phyloP scores from a whole-genome alignment of 805 yeast genomes.

The Metschnikowia lochheadii region DNA sequence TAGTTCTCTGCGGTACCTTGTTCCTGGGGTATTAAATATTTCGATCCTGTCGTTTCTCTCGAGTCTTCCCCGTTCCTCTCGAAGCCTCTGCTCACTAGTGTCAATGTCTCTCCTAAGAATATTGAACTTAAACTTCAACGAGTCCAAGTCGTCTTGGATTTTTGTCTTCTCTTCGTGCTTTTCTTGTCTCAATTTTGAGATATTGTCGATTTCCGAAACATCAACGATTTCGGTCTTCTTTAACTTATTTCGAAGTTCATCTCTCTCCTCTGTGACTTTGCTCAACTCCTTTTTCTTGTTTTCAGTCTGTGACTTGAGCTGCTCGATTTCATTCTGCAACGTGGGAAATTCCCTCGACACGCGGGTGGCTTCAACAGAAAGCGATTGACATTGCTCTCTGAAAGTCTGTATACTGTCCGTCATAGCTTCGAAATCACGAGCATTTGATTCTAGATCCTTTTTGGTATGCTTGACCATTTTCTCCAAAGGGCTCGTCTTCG shows the following conservation, averaged over 20 bases:
- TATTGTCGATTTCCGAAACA: conserved; percentile 1
- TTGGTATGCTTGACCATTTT: conserved; percentile 3
- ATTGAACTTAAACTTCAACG: conserved; percentile 6
- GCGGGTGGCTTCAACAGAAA: neutral
- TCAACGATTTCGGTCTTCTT: conserved; percentile 9
- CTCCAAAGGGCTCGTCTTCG: conserved; percentile 23
- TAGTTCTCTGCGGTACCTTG: conserved; percentile 30
- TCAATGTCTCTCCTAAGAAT: conserved; percentile 9
- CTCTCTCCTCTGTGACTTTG: conserved; percentile 9
- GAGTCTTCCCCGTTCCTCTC: conserved; percentile 14
- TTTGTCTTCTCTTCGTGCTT: conserved; percentile 21
- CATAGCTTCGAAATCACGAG: neutral
- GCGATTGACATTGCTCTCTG: conserved; percentile 4
- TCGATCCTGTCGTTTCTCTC: conserved; percentile 46
- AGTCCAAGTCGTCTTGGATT: conserved; percentile 23
- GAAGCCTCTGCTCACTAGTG: conserved; percentile 6
- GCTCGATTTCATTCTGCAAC: conserved; percentile 11
- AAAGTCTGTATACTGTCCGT: conserved; percentile 2
- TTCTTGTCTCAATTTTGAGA: conserved; percentile 8
- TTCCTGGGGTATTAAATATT: conserved; percentile 33
- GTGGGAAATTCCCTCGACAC: conserved; percentile 2
- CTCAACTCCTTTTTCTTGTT: conserved; percentile 13
- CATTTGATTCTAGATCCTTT: neutral
- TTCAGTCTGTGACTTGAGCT: conserved; percentile 12
- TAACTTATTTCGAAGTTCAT: conserved; percentile 7